These are phyloP conservation scores for Xanthoconium stramineum DNA, from an alignment of 768 basidiomycete species.

Conservation along the genomic window DNA sequence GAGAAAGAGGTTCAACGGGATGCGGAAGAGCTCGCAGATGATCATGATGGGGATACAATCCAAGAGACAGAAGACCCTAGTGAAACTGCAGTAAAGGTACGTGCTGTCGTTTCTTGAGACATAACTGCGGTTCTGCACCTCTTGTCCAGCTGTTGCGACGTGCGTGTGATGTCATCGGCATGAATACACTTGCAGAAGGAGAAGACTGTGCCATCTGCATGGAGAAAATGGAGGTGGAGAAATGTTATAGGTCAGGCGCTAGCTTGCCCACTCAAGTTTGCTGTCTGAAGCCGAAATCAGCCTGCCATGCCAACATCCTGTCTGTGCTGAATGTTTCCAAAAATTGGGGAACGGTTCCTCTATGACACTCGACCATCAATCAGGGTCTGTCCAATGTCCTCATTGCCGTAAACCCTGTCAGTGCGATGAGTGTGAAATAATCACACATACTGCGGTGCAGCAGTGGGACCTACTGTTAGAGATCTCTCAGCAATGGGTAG, in stretches of 20 bases:
- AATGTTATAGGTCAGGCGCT: constrained; percentile 20
- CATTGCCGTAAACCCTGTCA: constrained; percentile 17
- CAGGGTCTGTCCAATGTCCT: constrained; percentile 12
- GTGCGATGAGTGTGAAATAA: constrained; percentile 16
- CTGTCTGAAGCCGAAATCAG: constrained; percentile 4
- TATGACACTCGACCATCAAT: not conserved
- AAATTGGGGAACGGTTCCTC: not conserved
- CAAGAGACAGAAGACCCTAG: constrained; percentile 5
- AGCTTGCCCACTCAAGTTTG: not conserved
- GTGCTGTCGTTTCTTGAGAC: not conserved
- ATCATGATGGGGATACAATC: not conserved
- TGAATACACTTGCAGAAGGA: constrained; percentile 20
- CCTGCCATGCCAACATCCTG: constrained; percentile 14
- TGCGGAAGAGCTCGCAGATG: constrained; percentile 10
- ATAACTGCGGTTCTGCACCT: not conserved
- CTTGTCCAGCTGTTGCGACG: constrained; percentile 13
- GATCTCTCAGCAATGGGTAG: constrained; percentile 18
- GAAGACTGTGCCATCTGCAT: constrained; percentile 23
- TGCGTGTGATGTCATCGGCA: constrained; percentile 16
- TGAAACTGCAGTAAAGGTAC: constrained; percentile 10
- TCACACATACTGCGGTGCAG: constrained; percentile 10
- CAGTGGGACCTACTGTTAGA: constrained; percentile 21
- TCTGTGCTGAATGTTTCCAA: constrained; percentile 17
- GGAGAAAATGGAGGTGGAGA: constrained; percentile 12
- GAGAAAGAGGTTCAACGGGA: constrained; percentile 16